A percentile compares a stretch with the other conserved stretches of the same genome.
Conservation (phyloP, 2,329 filamentous ascomycete species). For the Sporothrix phasma region DNA sequence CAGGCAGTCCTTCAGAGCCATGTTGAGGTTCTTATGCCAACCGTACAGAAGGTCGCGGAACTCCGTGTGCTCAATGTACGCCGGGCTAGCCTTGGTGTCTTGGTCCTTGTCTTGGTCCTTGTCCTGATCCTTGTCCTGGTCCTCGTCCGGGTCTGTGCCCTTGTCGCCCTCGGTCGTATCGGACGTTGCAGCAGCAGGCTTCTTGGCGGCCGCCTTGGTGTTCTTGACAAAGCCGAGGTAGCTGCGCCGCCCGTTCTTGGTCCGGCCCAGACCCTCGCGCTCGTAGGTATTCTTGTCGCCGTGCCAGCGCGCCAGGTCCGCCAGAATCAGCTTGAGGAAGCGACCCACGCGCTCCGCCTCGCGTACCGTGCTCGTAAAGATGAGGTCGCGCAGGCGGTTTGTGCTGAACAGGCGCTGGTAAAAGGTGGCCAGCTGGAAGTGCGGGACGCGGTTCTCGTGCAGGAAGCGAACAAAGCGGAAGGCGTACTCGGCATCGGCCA, state of each 20-base stretch:
- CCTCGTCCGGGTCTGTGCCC: not conserved
- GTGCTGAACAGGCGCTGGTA: conserved; percentile 78
- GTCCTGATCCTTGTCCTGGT: not conserved
- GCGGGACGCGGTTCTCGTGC: conserved; percentile 72
- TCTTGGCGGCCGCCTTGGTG: conserved; percentile 36
- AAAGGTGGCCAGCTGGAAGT: conserved; percentile 77
- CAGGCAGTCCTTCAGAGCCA: conserved; percentile 72
- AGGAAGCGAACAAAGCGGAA: conserved; percentile 81
- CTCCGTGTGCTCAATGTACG: conserved; percentile 71
- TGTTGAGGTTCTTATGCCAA: conserved; percentile 79
- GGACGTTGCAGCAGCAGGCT: too few species aligned
- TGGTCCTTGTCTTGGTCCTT: not conserved
- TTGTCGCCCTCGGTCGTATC: not conserved
- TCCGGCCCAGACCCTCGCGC: conserved; percentile 68
- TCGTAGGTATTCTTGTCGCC: conserved; percentile 65
- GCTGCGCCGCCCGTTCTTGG: conserved; percentile 35
- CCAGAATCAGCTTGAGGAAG: conserved; percentile 73
- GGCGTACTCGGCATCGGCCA: conserved; percentile 79
- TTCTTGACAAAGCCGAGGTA: conserved; percentile 73
- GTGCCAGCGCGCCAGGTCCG: conserved; percentile 79
- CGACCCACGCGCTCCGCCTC: conserved; percentile 90
- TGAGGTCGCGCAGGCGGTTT: conserved; percentile 68
- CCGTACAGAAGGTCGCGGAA: conserved; percentile 79
- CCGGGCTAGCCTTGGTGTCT: not conserved
- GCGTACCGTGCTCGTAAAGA: conserved; percentile 81